Evolutionary conservation across 352 stramenopile species (phyloP), one percentile per base, ranked within the genome.

Genomic region (Phytophthora kernoviae): DNA sequence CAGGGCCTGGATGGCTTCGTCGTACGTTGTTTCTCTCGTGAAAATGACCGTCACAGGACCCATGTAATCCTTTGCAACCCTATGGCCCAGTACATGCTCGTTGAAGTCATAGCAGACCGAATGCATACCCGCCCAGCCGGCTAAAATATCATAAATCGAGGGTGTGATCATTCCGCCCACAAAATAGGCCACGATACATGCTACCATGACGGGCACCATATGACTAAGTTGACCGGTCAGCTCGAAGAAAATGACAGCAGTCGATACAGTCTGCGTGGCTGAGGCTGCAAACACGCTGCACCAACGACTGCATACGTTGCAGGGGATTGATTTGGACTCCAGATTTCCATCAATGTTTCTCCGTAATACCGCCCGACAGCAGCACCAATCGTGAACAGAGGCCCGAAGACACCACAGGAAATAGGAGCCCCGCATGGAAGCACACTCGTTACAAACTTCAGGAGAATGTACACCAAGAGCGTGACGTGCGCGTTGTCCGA

Each of bases 281-380:
- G 90, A 96, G 0, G 89, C 90, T 1, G 91, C 72, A 54, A 96
- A 47, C 88, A 93, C 7, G 92, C 93, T 2, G 94, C 94, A 1
- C 93, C 94, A 9, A 98, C 91, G 18, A 98, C 81, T 0, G 92
- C 89, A 42, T 97, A 98, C 6, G 85, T 90, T 0, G 83, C 83
- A 14, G 84, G 80, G 0, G 81, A 90, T 52, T 93, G 81, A 10
- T 77, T 79, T n/a, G 82, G 77, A 44, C 80, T 90, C 76, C 83
- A 91, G 46, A 89, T 76, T 55, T 84, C 84, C 65, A 89, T 80
- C 1, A 96, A 57, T 4, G 81, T 85, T 63, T 96, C 87, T 11
- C 87, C 87, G 18, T 91, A 93, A 0, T 90, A 65, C 5, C 85
- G 63, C 1, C 87, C 87, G 2, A 94, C 59, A 11, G 81, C 86